Base-by-base conservation (phyloP, 1,284 basidiomycete genomes). In the Chalciporus sp. region DNA sequence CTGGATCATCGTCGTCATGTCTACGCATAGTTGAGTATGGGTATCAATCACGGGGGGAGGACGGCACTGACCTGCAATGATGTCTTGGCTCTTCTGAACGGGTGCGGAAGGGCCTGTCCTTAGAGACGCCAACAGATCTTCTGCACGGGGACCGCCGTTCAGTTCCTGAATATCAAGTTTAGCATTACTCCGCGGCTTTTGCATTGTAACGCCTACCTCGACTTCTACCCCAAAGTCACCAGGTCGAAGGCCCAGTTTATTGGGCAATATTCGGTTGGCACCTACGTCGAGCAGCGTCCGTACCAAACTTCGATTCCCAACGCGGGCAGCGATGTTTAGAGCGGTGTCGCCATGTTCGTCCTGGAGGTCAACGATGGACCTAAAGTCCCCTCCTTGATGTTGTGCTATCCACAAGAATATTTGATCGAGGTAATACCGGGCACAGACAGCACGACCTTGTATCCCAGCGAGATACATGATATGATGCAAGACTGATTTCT, bases 311-410 rank as follows among this genome's bases (percentile, higher is more conserved):
- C 90, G 82, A 71, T 95, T 98, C 3, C 97, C 97, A 1, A 98
- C 88, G 48, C 97, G 78, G 0, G 97, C 95, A 12, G 95, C 94
- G 60, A 98, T 93, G 72, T 96, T 97, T 60, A 99, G 72, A 5
- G 95, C 93, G 1, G 97, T 98, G 69, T 99, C 97, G 1, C 97
- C 97, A 70, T 98, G 89, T 59, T 94, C 87, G 70, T 99, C 97
- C 72, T 95, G 94, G 39, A 97, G 78, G 72, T 99, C 94, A 14
- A 99, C 85, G 39, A 98, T 74, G 9, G 83, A 86, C 64, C 82
- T 81, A 67, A 95, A 91, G 53, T 89, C 86, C 2, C 85, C 86
- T 11, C 79, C 80, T 61, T 88, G 82, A 55, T 85, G 76, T 54
- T 86, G 80, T 33, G 86, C 90, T 62, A 94, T 84, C 85, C 86